These are phyloP conservation scores for Kwoniella dejecticola DNA, from an alignment of 768 basidiomycete species.

Conservation along the genomic window DNA sequence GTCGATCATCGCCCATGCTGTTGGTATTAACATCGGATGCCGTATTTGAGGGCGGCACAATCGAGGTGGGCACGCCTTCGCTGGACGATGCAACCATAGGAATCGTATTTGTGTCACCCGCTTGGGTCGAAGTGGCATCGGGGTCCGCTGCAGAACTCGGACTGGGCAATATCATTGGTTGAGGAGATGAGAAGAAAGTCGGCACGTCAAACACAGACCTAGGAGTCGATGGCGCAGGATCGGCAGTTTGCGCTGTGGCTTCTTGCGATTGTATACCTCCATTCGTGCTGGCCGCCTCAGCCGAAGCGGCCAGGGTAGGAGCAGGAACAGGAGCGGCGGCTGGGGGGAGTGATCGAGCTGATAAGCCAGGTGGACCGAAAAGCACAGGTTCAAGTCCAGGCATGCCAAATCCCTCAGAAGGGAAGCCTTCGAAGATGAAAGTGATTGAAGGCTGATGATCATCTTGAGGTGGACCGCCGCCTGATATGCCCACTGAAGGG, in stretches of 20 bases:
- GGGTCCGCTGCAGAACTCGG: constrained; percentile 13
- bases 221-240: constrained; percentile 2
- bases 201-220: constrained; percentile 25
- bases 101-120: too few species aligned
- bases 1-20: constrained; percentile 18
- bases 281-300: background rate
- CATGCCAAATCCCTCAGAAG: constrained; percentile 8
- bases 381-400: constrained; percentile 1
- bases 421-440: constrained; percentile 11
- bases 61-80: too few species aligned
- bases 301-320: background rate
- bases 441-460: constrained; percentile 14
- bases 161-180: constrained; percentile 19
- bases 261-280: background rate
- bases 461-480: background rate
- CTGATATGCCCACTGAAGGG: constrained; percentile 2
- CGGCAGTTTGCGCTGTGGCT: background rate
- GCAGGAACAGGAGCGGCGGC: background rate
- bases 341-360: background rate
- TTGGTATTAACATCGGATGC: too few species aligned
- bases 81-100: too few species aligned
- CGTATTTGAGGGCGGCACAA: background rate
- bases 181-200: constrained; percentile 21
- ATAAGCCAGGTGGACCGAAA: constrained; percentile 1
- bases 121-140: background rate